Percentiles rank a stretch among this genome's conserved stretches.
These are phyloP conservation scores for Diophrys appendiculata DNA, from an alignment of 73 alveolate genomes.

Conservation along the genomic window DNA sequence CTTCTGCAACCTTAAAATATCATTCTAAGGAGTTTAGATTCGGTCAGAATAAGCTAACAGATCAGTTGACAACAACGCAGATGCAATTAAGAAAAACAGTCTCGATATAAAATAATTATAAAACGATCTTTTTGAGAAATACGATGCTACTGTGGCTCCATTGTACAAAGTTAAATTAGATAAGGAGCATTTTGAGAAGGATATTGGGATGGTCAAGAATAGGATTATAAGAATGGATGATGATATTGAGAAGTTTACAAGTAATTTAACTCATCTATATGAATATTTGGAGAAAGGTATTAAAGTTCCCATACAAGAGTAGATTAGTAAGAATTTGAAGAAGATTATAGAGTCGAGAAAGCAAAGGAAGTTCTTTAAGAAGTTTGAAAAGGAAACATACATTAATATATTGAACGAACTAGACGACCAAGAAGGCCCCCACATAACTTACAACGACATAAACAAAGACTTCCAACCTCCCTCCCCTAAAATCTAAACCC, in stretches of 20 bases:
- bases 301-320: not conserved
- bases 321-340: not conserved
- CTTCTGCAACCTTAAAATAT: no score
- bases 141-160: not conserved
- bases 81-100: not conserved
- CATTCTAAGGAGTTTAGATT: not conserved
- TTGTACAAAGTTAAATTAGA: not conserved
- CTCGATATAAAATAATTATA: not conserved
- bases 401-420: not conserved
- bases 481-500: no score
- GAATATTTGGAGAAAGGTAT: not conserved
- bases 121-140: not conserved
- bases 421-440: not conserved
- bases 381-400: not conserved
- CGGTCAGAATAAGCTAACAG: not conserved
- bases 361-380: not conserved
- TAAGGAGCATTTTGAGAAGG: not conserved
- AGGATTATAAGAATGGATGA: not conserved
- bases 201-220: not conserved
- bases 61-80: not conserved
- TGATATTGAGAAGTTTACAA: not conserved
- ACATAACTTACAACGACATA: not conserved
- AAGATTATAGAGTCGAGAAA: not conserved
- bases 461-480: no score
- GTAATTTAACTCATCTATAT: not conserved